These are phyloP conservation scores for Monosporascus sp. DNA, from an alignment of 2,329 filamentous ascomycete genomes.

Conservation along the genomic window DNA sequence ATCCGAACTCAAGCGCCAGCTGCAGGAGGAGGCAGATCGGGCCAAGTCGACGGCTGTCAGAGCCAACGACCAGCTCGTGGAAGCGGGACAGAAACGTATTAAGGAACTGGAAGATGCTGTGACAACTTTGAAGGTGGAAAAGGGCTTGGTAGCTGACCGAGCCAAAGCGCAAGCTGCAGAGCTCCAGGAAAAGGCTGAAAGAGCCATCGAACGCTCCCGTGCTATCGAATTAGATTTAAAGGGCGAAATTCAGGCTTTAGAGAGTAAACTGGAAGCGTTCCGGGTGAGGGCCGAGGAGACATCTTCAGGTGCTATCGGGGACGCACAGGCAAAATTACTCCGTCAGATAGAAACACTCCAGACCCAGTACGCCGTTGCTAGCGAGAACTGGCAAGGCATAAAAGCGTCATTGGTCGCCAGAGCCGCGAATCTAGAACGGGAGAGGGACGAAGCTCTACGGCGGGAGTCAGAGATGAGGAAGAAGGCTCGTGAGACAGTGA, in stretches of 20 bases:
- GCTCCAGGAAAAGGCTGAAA: constrained; percentile 65
- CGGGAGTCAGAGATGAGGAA: constrained; percentile 83
- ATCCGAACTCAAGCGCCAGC: constrained; percentile 61
- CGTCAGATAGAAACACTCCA: constrained; percentile 94
- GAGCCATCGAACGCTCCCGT: constrained; percentile 64
- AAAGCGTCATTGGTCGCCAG: constrained; percentile 79
- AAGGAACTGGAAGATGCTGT: constrained; percentile 52
- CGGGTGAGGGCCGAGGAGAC: constrained; percentile 83
- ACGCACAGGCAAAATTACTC: constrained; percentile 82
- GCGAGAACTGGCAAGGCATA: constrained; percentile 96
- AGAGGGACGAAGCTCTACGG: constrained; percentile 78
- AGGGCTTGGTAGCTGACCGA: constrained; percentile 62
- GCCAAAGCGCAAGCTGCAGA: constrained; percentile 65
- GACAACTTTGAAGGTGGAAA: constrained; percentile 69
- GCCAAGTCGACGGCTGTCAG: constrained; percentile 63
- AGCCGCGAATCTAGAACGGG: constrained; percentile 74
- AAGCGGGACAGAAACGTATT: constrained; percentile 52
- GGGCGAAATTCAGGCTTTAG: constrained; percentile 69
- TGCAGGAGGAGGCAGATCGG: constrained; percentile 61
- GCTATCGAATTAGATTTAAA: constrained; percentile 71
- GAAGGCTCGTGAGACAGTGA: constrained; percentile 79
- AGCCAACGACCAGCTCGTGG: constrained; percentile 60
- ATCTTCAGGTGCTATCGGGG: constrained; percentile 73
- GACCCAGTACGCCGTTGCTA: constrained; percentile 88
- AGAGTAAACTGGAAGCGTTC: constrained; percentile 85